Base-by-base conservation (phyloP, 805 yeast species). In the Saturnispora hagleri region DNA sequence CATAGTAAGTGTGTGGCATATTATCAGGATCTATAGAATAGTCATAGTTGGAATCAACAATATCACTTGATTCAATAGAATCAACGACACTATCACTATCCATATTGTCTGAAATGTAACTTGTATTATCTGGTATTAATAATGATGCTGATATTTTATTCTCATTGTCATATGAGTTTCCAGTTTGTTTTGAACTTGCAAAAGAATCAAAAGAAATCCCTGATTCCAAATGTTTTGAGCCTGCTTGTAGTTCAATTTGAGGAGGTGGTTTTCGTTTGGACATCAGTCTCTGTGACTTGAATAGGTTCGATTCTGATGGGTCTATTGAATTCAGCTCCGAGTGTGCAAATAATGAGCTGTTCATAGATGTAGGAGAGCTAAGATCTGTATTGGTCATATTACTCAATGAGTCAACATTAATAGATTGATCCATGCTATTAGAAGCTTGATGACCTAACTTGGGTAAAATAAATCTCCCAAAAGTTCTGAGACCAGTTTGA, bases 11-110 rank as follows among this genome's bases (percentile, higher is more conserved):
- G 54, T 42, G 27, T 17, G 33, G 41, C 18, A 35, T 34, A 17
- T 26, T 28, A 12, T 27, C 50, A 2, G 26, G 56, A 51, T 38
- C 59, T 41, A 20, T 43, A 9, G 42, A 47, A 48, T 44, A 51
- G 22, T 54, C 56, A 35, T 54, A 60, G 40, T 60, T 60, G 15
- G 65, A 68, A 22, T 65, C 72, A 5, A 58, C 47, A 2, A 58
- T 40, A 10, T 57, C 55, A 33, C 60, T 59, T 0, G 67, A 61
- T 28, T 61, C 64, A 22, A 60, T 55, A 2, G 67, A 61, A 28
- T 53, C 51, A 15, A 52, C 50, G 26, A 40, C 50, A 9, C 51
- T 48, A 46, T 59, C 55, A 33, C 51, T 50, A 26, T 52, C 55
- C 9, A 38, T 6, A 18, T 38, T 8, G 9, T 38, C 7, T 38